Evolutionary conservation across 2,329 filamentous ascomycete species (phyloP).

Genomic region (Ophiostoma angusticollis): DNA sequence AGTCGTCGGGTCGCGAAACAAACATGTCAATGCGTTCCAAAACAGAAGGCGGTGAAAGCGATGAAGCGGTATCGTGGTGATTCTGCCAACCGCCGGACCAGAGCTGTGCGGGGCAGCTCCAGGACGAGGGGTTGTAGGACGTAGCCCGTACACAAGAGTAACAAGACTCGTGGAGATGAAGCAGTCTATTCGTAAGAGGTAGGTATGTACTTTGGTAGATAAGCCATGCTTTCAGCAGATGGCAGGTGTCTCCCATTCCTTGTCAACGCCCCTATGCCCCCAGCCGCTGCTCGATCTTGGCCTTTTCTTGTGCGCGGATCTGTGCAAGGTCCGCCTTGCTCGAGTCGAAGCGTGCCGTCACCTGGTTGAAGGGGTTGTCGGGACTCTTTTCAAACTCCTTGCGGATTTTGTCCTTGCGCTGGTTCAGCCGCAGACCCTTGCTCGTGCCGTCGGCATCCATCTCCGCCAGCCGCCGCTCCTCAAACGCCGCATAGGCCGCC

Average conservation of each 20-base stretch:
- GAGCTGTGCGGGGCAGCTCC: background rate
- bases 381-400: conserved; percentile 94
- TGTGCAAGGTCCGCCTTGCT: conserved; percentile 61
- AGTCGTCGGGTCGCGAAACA: no score
- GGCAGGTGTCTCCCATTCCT: no score
- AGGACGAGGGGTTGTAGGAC: no score
- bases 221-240: no score
- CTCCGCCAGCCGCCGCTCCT: conserved; percentile 69
- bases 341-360: conserved; percentile 62
- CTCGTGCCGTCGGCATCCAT: conserved; percentile 68
- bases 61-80: background rate
- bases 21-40: no score
- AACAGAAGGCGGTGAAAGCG: background rate
- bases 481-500: conserved; percentile 71
- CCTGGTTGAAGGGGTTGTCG: conserved; percentile 93
- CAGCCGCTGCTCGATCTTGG: conserved; percentile 62
- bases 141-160: no score
- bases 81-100: background rate
- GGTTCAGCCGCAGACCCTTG: conserved; percentile 63
- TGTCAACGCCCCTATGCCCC: conserved; percentile 18
- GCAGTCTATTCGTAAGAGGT: no score
- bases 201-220: no score
- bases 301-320: conserved; percentile 52
- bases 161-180: no score
- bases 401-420: conserved; percentile 68